Conservation (phyloP, 176 grass and related monocot species). For the Calamus simplicifolius region DNA sequence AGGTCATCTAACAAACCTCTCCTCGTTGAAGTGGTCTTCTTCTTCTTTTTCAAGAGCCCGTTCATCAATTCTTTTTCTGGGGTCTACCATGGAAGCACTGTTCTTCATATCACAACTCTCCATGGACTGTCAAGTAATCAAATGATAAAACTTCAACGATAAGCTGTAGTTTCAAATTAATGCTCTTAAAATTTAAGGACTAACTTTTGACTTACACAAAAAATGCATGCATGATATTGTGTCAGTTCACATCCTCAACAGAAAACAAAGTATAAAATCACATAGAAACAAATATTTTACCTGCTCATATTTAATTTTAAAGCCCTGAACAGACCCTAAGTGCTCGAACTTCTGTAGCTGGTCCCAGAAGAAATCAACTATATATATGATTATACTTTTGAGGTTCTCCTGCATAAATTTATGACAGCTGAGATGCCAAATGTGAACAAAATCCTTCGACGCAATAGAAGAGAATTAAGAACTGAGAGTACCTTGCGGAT, state of each 20-base stretch:
- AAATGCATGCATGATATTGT: no score
- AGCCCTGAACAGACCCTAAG: constrained; percentile 45
- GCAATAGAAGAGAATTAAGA: no score
- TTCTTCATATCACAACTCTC: constrained; percentile 30
- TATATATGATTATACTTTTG: constrained; percentile 51
- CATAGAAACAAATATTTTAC: constrained; percentile 21
- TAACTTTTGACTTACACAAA: not conserved
- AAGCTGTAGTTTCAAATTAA: not conserved
- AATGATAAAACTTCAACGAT: not conserved
- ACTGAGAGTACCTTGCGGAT: constrained; percentile 54
- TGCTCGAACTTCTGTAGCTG: constrained; percentile 55
- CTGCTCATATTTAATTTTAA: constrained; percentile 72
- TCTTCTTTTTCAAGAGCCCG: constrained; percentile 61
- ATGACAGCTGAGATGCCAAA: no score
- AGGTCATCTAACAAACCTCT: constrained; percentile 39
- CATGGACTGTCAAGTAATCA: constrained; percentile 39
- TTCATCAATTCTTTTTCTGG: constrained; percentile 48
- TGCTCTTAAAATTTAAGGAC: not conserved
- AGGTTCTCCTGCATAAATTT: constrained; percentile 60
- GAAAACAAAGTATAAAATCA: no score
- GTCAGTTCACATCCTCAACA: no score
- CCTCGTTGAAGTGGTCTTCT: constrained; percentile 67
- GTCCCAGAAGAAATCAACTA: constrained; percentile 47
- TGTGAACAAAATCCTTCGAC: no score
- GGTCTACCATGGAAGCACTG: constrained; percentile 29